These are phyloP conservation scores for Elsinoe necatrix DNA, from an alignment of 2,329 filamentous ascomycete genomes.

Conservation along the genomic window DNA sequence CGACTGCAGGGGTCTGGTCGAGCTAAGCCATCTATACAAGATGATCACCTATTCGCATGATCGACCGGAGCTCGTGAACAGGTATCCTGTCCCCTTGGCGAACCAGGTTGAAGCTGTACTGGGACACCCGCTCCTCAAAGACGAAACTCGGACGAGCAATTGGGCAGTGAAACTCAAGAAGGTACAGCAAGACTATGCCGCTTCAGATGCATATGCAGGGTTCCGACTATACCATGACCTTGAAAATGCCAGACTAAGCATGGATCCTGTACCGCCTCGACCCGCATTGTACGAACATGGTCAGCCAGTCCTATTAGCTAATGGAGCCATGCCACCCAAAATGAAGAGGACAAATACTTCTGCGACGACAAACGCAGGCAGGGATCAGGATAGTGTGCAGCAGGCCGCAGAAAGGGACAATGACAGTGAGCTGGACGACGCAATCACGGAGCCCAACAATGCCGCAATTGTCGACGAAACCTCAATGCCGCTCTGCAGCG, in stretches of 20 bases:
- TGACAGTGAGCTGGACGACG: slow-evolving; percentile 15
- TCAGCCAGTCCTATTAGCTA: slow-evolving; percentile 51
- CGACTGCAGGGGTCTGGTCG: slow-evolving; percentile 59
- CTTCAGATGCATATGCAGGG: slow-evolving; percentile 74
- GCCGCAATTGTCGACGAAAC: slow-evolving; percentile 25
- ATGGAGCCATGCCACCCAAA: slow-evolving; percentile 29
- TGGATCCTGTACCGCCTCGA: slow-evolving; percentile 62
- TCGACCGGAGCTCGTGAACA: slow-evolving; percentile 54
- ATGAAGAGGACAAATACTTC: neutral
- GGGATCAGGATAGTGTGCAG: no score
- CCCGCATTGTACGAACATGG: slow-evolving; percentile 62
- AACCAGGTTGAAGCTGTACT: slow-evolving; percentile 63
- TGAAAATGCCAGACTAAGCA: slow-evolving; percentile 56
- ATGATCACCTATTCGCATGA: slow-evolving; percentile 59
- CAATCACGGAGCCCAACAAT: slow-evolving; percentile 23
- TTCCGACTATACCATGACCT: slow-evolving; percentile 64
- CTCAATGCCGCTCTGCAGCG: no score
- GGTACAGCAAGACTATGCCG: slow-evolving; percentile 65
- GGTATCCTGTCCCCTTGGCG: slow-evolving; percentile 56
- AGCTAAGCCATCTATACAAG: slow-evolving; percentile 74
- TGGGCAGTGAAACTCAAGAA: slow-evolving; percentile 59
- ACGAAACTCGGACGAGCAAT: slow-evolving; percentile 61
- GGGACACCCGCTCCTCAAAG: slow-evolving; percentile 68
- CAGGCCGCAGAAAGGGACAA: neutral
- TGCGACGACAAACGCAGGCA: no score